Percentiles rank a stretch among this genome's conserved stretches.
phyloP scores from a whole-genome alignment of 345 rosid species.

The Syzygium oleosum region DNA sequence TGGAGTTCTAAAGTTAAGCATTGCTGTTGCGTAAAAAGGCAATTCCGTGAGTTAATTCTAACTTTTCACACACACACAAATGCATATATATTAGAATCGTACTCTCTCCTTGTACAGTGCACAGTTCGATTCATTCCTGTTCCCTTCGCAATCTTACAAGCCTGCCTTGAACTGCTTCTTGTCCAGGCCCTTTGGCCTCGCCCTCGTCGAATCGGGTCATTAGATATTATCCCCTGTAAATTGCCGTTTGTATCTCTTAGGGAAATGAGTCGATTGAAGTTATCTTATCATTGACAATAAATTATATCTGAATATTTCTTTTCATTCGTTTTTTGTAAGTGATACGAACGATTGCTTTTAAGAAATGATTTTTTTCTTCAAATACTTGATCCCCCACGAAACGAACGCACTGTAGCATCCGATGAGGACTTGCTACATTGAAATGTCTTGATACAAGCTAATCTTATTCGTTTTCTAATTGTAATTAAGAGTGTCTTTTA shows the following conservation, averaged over 20 bases:
- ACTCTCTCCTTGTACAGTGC: too few relatives aligned
- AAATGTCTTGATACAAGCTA: neutral
- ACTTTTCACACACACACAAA: too few relatives aligned
- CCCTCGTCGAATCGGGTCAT: too few relatives aligned
- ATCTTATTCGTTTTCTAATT: neutral
- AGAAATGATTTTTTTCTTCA: neutral
- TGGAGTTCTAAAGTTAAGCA: too few relatives aligned
- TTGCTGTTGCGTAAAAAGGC: too few relatives aligned
- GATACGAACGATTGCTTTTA: neutral
- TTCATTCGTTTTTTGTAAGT: neutral
- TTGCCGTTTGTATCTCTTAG: neutral
- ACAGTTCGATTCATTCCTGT: too few relatives aligned
- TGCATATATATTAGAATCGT: too few relatives aligned
- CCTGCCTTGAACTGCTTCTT: too few relatives aligned
- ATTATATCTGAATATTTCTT: rapidly evolving
- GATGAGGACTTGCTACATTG: neutral
- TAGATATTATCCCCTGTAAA: neutral
- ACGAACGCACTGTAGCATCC: rapidly evolving
- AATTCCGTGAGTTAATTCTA: too few relatives aligned
- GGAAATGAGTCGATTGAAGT: neutral
- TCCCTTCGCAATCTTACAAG: too few relatives aligned
- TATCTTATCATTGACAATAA: neutral
- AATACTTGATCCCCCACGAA: neutral
- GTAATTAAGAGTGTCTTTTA: neutral
- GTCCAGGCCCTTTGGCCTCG: too few relatives aligned